phyloP scores from a whole-genome alignment of 176 grass and related monocot species.

The Eleusine coracana region DNA sequence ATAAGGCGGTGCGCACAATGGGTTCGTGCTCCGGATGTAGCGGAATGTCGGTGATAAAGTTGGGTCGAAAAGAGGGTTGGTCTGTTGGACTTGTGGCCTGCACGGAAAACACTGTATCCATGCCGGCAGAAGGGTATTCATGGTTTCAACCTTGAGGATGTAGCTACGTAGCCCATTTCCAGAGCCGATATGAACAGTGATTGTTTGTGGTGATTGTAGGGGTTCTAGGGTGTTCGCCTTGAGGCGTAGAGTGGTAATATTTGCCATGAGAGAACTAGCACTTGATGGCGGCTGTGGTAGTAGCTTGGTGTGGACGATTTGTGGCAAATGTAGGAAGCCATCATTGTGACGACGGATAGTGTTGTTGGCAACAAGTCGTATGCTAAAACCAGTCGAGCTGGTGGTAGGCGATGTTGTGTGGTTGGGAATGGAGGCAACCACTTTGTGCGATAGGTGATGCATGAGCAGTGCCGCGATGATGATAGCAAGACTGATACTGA shows the following conservation, averaged over 20 bases:
- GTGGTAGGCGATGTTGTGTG: not conserved
- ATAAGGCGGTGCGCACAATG: not conserved
- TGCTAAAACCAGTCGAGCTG: not conserved
- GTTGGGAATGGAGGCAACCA: not conserved
- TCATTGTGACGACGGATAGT: not conserved
- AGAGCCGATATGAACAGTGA: not conserved
- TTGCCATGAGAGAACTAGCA: not conserved
- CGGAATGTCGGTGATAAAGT: not conserved
- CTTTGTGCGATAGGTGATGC: not conserved
- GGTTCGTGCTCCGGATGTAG: not conserved
- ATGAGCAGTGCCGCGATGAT: not conserved
- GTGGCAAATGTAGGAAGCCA: not conserved
- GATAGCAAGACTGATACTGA: not conserved
- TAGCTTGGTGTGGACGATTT: not conserved
- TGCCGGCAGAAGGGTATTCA: not conserved
- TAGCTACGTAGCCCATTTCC: not conserved
- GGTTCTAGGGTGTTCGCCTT: not conserved
- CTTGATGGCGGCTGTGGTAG: not conserved
- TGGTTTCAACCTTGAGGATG: not conserved
- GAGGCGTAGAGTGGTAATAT: not conserved
- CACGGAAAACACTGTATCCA: not conserved
- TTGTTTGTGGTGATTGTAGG: not conserved
- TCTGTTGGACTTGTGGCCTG: too few relatives aligned
- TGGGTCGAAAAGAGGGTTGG: not conserved
- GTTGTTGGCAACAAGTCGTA: not conserved